Evolutionary conservation across 148 eudicot genomes (phyloP).

Genomic region (Euryodendron excelsum): DNA sequence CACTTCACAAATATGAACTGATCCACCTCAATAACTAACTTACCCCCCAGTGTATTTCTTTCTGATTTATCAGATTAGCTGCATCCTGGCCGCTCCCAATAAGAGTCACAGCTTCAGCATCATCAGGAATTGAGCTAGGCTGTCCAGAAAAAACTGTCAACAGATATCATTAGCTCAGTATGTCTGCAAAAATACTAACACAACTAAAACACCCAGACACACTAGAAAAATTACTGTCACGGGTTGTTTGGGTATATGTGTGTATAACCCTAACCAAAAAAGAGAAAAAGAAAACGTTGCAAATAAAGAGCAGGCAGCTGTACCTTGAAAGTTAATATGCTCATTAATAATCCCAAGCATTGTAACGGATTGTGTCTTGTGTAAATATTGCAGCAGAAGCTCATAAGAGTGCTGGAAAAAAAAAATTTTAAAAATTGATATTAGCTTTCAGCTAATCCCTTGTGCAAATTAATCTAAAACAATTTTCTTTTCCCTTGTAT

Average conservation of each 20-base stretch:
- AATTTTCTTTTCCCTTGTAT: not conserved
- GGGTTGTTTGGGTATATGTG: no score
- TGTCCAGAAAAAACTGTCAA: slow-evolving; percentile 86
- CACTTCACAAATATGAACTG: not conserved
- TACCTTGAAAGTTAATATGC: slow-evolving; percentile 91
- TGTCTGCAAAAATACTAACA: not conserved
- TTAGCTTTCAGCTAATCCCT: slow-evolving; percentile 8
- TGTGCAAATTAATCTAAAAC: not conserved
- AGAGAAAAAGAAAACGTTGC: not conserved
- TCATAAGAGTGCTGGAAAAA: slow-evolving; percentile 78
- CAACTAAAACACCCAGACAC: slow-evolving; percentile 2
- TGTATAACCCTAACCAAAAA: no score
- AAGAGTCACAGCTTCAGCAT: slow-evolving; percentile 79
- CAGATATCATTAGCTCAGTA: slow-evolving; percentile 11
- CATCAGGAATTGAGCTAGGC: slow-evolving; percentile 79
- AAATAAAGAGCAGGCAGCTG: slow-evolving; percentile 6
- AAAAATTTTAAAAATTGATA: slow-evolving; percentile 2
- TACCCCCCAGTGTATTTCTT: slow-evolving; percentile 98
- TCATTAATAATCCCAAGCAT: slow-evolving; percentile 97
- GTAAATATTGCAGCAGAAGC: slow-evolving; percentile 84
- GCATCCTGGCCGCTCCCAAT: slow-evolving; percentile 93
- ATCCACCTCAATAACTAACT: slow-evolving; percentile 28
- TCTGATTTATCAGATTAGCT: slow-evolving; percentile 83
- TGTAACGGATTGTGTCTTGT: slow-evolving; percentile 66
- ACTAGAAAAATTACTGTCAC: not conserved